Evolutionary conservation across 768 basidiomycete genomes (phyloP).

Genomic region (Pleurotus eryngii): DNA sequence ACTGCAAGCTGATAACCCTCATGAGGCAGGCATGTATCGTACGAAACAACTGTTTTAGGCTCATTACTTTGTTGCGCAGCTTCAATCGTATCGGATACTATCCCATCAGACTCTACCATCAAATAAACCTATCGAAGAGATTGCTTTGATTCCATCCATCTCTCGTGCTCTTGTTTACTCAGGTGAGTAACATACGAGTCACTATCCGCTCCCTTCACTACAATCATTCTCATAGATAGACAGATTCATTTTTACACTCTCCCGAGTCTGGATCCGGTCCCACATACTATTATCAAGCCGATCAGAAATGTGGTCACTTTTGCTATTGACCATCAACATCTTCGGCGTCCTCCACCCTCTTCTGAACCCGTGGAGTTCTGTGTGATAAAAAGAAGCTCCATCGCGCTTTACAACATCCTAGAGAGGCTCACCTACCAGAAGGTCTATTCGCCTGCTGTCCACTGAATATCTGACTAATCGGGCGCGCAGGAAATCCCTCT

Average conservation of each 20-base stretch:
- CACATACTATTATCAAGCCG: conserved; percentile 60
- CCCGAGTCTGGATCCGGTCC: conserved; percentile 74
- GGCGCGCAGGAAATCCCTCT: conserved; percentile 67
- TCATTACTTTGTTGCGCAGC: conserved; percentile 24
- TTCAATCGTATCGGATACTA: conserved; percentile 61
- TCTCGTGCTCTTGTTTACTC: conserved; percentile 73
- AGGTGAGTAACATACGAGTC: conserved; percentile 41
- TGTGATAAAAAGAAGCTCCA: conserved; percentile 63
- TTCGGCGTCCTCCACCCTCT: conserved; percentile 45
- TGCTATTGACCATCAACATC: conserved; percentile 77
- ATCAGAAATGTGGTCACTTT: conserved; percentile 78
- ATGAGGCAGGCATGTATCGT: conserved; percentile 33
- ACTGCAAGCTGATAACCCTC: conserved; percentile 55
- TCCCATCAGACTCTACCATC: conserved; percentile 69
- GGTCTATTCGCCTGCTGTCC: conserved; percentile 29
- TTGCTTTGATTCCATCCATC: conserved; percentile 75
- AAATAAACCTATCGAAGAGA: conserved; percentile 73
- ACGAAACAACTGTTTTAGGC: not conserved
- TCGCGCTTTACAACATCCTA: conserved; percentile 62
- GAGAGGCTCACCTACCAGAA: conserved; percentile 62
- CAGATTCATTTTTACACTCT: conserved; percentile 77
- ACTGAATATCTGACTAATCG: not conserved
- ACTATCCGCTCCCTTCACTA: not conserved
- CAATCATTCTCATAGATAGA: conserved; percentile 37
- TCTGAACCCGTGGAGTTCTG: conserved; percentile 66